These are phyloP conservation scores for barley (Hordeum vulgare) DNA, from an alignment of 176 grass and related monocot genomes.

Conservation along the genomic window MorexV3_pseudomolecules_assembly NC_058522.1:584908773-584909272, in stretches of 20 bases:
- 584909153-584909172: background rate
- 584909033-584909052: background rate
- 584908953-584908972: too few species aligned
- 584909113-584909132: background rate
- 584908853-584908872: too few species aligned
- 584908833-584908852: too few species aligned
- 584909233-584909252: background rate
- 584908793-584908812: too few species aligned
- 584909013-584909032: too few species aligned
- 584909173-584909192: background rate
- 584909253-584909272: background rate
- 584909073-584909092: conserved; percentile 4
- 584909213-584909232: background rate
- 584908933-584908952: too few species aligned
- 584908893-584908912: too few species aligned
- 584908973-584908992: too few species aligned
- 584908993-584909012: background rate
- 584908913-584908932: too few species aligned
- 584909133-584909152: background rate
- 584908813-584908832: too few species aligned
- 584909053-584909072: background rate
- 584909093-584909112: conserved; percentile 17
- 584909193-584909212: background rate
- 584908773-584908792: too few species aligned
- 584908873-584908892: too few species aligned